Percentiles rank a stretch among this genome's conserved stretches.
phyloP scores from a whole-genome alignment of 768 basidiomycete genomes.

The Russula sp. region DNA sequence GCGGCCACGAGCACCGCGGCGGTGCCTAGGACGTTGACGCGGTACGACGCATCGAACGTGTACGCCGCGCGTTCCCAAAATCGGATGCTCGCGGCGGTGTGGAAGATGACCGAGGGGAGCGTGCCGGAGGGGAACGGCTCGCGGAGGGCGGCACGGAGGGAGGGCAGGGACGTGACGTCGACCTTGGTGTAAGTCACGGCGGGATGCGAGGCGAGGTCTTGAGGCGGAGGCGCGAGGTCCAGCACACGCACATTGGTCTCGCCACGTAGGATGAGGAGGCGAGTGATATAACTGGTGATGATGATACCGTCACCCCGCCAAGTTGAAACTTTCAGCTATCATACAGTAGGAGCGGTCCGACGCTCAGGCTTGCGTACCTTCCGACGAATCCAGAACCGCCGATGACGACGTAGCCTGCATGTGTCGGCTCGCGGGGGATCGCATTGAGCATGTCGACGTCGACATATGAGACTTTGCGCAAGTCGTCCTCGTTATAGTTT shows the following conservation, averaged over 20 bases:
- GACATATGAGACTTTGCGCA: constrained; percentile 29
- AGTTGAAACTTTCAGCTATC: too few species aligned
- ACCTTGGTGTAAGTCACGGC: constrained; percentile 31
- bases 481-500: constrained; percentile 14
- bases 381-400: constrained; percentile 35
- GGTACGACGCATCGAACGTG: constrained; percentile 23
- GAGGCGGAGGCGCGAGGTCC: constrained; percentile 30
- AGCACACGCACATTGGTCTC: constrained; percentile 33
- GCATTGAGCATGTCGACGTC: constrained; percentile 29
- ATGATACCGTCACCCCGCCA: too few species aligned
- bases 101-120: constrained; percentile 26
- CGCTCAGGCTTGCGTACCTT: constrained; percentile 22
- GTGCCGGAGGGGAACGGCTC: constrained; percentile 24
- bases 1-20: constrained; percentile 39
- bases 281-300: constrained; percentile 30
- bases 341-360: too few species aligned
- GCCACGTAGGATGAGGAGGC: constrained; percentile 33
- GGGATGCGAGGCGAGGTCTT: constrained; percentile 26
- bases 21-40: constrained; percentile 48
- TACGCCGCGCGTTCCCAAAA: constrained; percentile 27
- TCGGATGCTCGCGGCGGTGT: constrained; percentile 26
- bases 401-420: constrained; percentile 29
- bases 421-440: constrained; percentile 27
- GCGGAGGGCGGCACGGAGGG: constrained; percentile 28
- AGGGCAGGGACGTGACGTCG: constrained; percentile 31